phyloP scores from a whole-genome alignment of 1,284 basidiomycete species.

The Irpex lacteus region DNA sequence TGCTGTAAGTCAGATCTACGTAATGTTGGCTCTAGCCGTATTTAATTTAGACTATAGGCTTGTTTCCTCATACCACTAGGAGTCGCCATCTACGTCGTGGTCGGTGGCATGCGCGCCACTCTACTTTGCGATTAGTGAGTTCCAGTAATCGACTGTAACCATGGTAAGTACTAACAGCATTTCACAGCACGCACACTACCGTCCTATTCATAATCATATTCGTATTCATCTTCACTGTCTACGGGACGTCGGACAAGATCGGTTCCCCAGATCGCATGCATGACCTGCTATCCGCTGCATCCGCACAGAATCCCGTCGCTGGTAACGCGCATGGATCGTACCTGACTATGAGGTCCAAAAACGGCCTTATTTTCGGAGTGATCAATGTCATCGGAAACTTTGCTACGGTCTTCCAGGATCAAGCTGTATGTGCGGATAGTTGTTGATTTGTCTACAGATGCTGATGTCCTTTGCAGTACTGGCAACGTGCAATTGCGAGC shows the following conservation, averaged over 20 bases:
- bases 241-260: slow-evolving; percentile 60
- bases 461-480: slow-evolving; percentile 38
- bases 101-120: slow-evolving; percentile 47
- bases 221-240: slow-evolving; percentile 66
- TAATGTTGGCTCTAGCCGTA: slow-evolving; percentile 15
- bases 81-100: slow-evolving; percentile 55
- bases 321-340: slow-evolving; percentile 65
- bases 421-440: slow-evolving; percentile 21
- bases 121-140: slow-evolving; percentile 38
- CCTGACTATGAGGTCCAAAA: slow-evolving; percentile 76
- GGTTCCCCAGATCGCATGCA: slow-evolving; percentile 53
- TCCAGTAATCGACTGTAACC: neutral
- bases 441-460: neutral
- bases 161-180: slow-evolving; percentile 3
- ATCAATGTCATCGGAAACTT: slow-evolving; percentile 87
- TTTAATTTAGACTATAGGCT: slow-evolving; percentile 31
- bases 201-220: slow-evolving; percentile 83
- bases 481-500: slow-evolving; percentile 88
- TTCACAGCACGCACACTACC: slow-evolving; percentile 69
- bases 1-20: slow-evolving; percentile 34
- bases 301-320: slow-evolving; percentile 41
- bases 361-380: slow-evolving; percentile 85
- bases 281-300: slow-evolving; percentile 43
- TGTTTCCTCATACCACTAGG: slow-evolving; percentile 63
- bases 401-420: slow-evolving; percentile 44